Evolutionary conservation across 2,329 filamentous ascomycete genomes (phyloP), one percentile per base, ranked within the genome.

Genomic region (Fusarium clavum): DNA sequence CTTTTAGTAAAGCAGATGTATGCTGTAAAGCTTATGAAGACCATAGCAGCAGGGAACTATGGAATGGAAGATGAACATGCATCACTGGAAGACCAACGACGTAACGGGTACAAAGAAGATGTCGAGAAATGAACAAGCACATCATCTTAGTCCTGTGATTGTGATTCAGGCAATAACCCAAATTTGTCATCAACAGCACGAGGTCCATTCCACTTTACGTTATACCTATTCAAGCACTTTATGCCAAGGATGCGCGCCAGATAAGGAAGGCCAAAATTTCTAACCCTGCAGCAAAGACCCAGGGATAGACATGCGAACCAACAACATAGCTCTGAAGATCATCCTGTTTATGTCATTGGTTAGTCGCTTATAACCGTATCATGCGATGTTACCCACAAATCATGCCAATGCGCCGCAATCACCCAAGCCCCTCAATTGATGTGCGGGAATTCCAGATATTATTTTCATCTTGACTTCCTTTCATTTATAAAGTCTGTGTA

Each of bases 311-410:
- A 38, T 7, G 34, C 34, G 34, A 38, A n/a, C 34, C 34, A 38
- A 38, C 34, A n/a, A 38, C 9, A 6, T n/a, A 0, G 34, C 34
- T 11, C 11, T 0, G 1, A 2, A 4, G 0, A 1, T n/a, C 1
- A n/a, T 38, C 9, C 34, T 38, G 5, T 11, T 38, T 0, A 2
- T n/a, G 10, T n/a, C 5, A 38, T 38, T 38, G 34, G 34, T 1
- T 2, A 4, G 10, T 6, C 18, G 3, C 10, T 12, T 12, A 6
- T 11, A 7, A 1, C 16, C 3, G 4, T n/a, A n/a, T n/a, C 34
- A n/a, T 12, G 34, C 34, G 6, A 38, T 38, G 34, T 38, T 38
- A 38, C 34, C 34, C 34, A 38, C 10, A 38, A 6, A 0, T 4
- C 18, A 12, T 12, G 18, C 18, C 18, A n/a, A n/a, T n/a, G 34